Evolutionary conservation across 257 asterid species (phyloP).

Genomic region (Pogostemon cablin): DNA sequence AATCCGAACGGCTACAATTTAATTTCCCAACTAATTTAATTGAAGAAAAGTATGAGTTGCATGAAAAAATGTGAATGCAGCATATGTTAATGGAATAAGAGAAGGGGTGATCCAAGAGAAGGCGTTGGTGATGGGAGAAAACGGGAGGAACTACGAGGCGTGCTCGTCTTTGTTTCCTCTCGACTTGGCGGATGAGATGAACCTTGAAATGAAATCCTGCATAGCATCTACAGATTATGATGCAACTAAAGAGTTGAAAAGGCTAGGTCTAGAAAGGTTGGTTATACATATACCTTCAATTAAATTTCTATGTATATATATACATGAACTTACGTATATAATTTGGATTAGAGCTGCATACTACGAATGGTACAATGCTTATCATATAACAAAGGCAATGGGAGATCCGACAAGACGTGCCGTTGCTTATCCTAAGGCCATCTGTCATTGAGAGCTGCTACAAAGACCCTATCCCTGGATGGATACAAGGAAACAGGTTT

Average conservation of each 20-base stretch:
- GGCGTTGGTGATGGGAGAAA: conserved; percentile 37
- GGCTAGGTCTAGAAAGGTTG: conserved; percentile 42
- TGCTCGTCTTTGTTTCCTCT: conserved; percentile 26
- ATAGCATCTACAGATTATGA: conserved; percentile 12
- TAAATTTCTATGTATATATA: too few relatives aligned
- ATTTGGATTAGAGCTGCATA: conserved; percentile 35
- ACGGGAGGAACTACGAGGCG: conserved; percentile 15
- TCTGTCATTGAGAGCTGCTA: conserved; percentile 38
- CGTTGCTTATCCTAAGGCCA: conserved; percentile 45
- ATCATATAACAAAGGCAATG: conserved; percentile 49
- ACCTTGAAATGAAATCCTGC: conserved; percentile 33
- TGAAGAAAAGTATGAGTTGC: too few relatives aligned
- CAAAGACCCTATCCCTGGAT: conserved; percentile 46
- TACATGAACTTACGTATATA: not conserved
- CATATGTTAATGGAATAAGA: conserved; percentile 40
- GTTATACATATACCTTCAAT: too few relatives aligned
- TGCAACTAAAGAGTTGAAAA: conserved; percentile 28
- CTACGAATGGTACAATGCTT: conserved; percentile 44
- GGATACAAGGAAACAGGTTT: conserved; percentile 56
- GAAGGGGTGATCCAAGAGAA: conserved; percentile 37
- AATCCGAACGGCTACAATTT: too few relatives aligned
- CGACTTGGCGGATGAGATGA: conserved; percentile 36
- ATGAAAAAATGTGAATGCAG: conserved; percentile 16
- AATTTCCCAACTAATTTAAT: too few relatives aligned
- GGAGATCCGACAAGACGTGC: conserved; percentile 45